These are phyloP conservation scores for Caryopteris hybrid DNA, from an alignment of 305 asterid genomes.

Conservation along the genomic window DNA sequence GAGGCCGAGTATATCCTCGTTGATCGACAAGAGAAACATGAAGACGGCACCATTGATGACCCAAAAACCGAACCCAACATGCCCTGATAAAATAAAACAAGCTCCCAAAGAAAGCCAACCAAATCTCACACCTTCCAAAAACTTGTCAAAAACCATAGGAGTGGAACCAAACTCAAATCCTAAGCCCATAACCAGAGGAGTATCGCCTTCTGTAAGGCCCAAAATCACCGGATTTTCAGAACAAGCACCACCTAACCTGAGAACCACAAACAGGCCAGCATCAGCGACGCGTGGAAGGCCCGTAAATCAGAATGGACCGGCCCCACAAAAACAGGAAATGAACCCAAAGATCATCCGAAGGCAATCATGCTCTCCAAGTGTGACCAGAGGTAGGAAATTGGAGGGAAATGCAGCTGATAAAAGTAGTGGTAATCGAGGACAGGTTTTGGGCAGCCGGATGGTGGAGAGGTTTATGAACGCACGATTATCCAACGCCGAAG, in stretches of 20 bases:
- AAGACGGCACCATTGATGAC: slow-evolving; percentile 30
- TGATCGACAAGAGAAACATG: slow-evolving; percentile 36
- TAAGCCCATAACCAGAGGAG: slow-evolving; percentile 37
- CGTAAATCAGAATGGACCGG: not conserved
- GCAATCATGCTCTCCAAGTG: slow-evolving; percentile 59
- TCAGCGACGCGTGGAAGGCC: slow-evolving; percentile 37
- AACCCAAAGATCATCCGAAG: slow-evolving; percentile 21
- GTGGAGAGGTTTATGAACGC: slow-evolving; percentile 69
- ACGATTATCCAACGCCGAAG: slow-evolving; percentile 35
- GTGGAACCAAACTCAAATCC: slow-evolving; percentile 10
- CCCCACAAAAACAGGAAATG: slow-evolving; percentile 27
- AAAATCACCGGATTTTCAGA: slow-evolving; percentile 25
- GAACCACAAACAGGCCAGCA: slow-evolving; percentile 31
- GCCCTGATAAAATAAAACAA: slow-evolving; percentile 24
- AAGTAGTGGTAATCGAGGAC: slow-evolving; percentile 26
- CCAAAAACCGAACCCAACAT: slow-evolving; percentile 25
- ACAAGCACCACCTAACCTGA: slow-evolving; percentile 47
- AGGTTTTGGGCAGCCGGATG: slow-evolving; percentile 69
- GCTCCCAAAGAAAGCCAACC: slow-evolving; percentile 17
- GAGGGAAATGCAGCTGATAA: slow-evolving; percentile 21
- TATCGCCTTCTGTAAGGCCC: slow-evolving; percentile 37
- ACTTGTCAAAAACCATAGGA: slow-evolving; percentile 31
- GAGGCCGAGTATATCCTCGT: slow-evolving; percentile 30
- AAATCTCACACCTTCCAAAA: slow-evolving; percentile 24
- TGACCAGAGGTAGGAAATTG: slow-evolving; percentile 40